Evolutionary conservation across 164 flowering plant genomes (phyloP).

Genomic region (Euptelea pleiosperma): DNA sequence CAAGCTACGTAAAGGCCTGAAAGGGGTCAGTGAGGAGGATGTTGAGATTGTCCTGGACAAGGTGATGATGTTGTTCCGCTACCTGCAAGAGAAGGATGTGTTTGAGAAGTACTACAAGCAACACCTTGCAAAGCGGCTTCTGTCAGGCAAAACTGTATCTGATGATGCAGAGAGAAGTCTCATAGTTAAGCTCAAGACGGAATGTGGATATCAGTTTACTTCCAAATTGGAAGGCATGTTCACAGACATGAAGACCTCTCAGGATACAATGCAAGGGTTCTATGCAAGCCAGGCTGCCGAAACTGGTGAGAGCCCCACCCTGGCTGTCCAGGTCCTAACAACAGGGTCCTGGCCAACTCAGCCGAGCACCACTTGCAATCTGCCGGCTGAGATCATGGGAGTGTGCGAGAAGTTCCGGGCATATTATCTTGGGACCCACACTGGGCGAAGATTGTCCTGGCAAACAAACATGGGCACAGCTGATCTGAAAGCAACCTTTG

Average conservation of each 20-base stretch:
- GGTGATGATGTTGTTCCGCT: slow-evolving; percentile 67
- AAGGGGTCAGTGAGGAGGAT: slow-evolving; percentile 61
- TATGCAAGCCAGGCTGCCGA: slow-evolving; percentile 50
- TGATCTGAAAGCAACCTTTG: slow-evolving; percentile 50
- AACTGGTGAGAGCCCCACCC: slow-evolving; percentile 58
- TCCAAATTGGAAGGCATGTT: slow-evolving; percentile 75
- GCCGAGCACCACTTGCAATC: slow-evolving; percentile 63
- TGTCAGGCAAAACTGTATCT: slow-evolving; percentile 60
- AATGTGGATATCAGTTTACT: slow-evolving; percentile 70
- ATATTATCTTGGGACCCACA: slow-evolving; percentile 58
- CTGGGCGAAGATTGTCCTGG: slow-evolving; percentile 57
- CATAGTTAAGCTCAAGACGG: slow-evolving; percentile 68
- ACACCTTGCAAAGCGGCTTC: slow-evolving; percentile 56
- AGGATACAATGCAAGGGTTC: slow-evolving; percentile 62
- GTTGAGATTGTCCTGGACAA: slow-evolving; percentile 61
- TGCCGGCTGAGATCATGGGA: slow-evolving; percentile 48
- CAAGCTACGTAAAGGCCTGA: slow-evolving; percentile 61
- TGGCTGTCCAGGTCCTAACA: slow-evolving; percentile 61
- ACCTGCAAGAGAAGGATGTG: slow-evolving; percentile 67
- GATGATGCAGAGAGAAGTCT: slow-evolving; percentile 73
- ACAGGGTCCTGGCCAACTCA: slow-evolving; percentile 75
- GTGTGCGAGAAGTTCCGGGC: slow-evolving; percentile 53
- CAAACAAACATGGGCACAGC: slow-evolving; percentile 64
- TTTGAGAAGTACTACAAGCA: slow-evolving; percentile 64
- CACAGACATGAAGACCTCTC: slow-evolving; percentile 90